These are phyloP conservation scores for Akanthomyces muscarius DNA, from an alignment of 2,329 filamentous ascomycete genomes.

Conservation along the genomic window DNA sequence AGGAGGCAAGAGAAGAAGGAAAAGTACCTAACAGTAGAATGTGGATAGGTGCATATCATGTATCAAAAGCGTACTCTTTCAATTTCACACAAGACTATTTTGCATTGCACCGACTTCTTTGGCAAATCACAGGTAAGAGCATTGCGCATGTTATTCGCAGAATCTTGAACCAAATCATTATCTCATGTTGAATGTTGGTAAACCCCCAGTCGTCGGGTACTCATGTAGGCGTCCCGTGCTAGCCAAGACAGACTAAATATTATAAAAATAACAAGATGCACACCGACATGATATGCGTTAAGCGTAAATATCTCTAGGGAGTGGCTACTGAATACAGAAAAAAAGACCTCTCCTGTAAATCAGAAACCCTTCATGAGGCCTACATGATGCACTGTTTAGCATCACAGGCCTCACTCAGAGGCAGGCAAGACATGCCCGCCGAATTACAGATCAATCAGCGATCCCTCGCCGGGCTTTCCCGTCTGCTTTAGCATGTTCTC, in stretches of 20 bases:
- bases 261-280: background rate
- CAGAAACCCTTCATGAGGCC: background rate
- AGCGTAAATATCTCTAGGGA: constrained; percentile 13
- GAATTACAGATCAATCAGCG: constrained; percentile 49
- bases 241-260: background rate
- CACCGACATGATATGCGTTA: constrained; percentile 14
- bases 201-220: background rate
- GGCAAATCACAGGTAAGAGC: background rate
- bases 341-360: background rate
- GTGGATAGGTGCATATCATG: background rate
- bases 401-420: background rate
- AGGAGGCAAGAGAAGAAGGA: background rate
- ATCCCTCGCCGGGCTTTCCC: constrained; percentile 44
- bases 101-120: background rate
- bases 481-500: constrained; percentile 43
- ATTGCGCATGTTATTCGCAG: background rate
- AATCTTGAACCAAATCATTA: background rate
- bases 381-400: constrained; percentile 9
- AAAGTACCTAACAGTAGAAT: background rate
- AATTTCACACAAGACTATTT: constrained; percentile 2
- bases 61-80: background rate
- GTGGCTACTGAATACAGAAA: background rate
- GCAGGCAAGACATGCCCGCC: background rate
- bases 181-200: constrained; percentile 13
- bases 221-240: background rate